Evolutionary conservation across 1,284 basidiomycete genomes (phyloP).

Genomic region (Caloboletus inedulis): DNA sequence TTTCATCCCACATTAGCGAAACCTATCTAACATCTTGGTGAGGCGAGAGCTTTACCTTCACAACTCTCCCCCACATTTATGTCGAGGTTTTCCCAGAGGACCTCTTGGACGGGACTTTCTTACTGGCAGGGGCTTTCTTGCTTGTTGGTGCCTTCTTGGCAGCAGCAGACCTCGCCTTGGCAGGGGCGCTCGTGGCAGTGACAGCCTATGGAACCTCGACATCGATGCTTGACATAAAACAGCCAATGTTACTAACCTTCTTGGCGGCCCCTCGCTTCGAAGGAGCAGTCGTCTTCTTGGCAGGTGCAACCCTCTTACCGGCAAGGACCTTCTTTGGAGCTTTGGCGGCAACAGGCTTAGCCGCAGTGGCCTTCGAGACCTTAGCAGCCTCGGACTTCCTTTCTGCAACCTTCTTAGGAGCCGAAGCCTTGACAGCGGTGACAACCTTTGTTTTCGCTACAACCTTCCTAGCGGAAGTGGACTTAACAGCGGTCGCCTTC

Average conservation of each 20-base stretch:
- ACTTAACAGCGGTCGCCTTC: constrained; percentile 19
- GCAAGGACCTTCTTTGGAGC: constrained; percentile 33
- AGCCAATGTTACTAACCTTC: constrained; percentile 40
- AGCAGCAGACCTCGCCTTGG: constrained; percentile 38
- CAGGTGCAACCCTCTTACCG: constrained; percentile 42
- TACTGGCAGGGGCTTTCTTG: constrained; percentile 39
- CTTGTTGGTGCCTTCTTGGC: constrained; percentile 31
- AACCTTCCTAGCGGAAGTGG: constrained; percentile 18
- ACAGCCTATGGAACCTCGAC: constrained; percentile 36
- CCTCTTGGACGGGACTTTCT: constrained; percentile 27
- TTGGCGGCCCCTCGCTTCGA: constrained; percentile 52
- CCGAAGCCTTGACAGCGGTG: constrained; percentile 21
- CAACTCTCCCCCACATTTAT: constrained; percentile 5
- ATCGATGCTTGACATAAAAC: background rate
- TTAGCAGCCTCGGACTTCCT: constrained; percentile 26
- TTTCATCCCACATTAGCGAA: constrained; percentile 3
- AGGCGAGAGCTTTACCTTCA: constrained; percentile 2
- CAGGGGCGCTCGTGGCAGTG: constrained; percentile 42
- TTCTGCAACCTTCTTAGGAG: constrained; percentile 26
- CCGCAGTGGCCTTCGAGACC: constrained; percentile 20
- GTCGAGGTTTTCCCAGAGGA: constrained; percentile 20
- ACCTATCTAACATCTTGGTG: background rate
- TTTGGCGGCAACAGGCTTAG: constrained; percentile 22
- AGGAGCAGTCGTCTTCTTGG: constrained; percentile 47
- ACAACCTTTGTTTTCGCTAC: constrained; percentile 23